A percentile compares a stretch with the other conserved stretches of the same genome.
phyloP scores from a whole-genome alignment of 2,329 filamentous ascomycete genomes.

The Raffaelea deltoideospora region DNA sequence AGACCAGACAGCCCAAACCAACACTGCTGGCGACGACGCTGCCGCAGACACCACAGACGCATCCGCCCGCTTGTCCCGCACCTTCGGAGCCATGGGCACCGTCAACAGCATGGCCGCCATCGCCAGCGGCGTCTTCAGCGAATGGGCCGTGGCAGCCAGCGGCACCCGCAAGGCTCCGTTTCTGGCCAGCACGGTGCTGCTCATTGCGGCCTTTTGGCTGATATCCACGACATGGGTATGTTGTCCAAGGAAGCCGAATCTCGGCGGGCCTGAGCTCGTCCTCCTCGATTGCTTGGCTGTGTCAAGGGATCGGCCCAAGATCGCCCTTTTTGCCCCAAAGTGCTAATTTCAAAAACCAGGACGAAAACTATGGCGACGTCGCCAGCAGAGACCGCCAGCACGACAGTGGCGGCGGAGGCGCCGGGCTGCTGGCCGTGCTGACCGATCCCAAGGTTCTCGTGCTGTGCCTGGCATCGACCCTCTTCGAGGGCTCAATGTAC shows the following conservation, averaged over 20 bases:
- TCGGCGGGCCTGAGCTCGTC: too few species aligned
- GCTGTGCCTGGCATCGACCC: slow-evolving; percentile 33
- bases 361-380: slow-evolving; percentile 31
- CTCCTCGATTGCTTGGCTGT: not conserved
- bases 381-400: slow-evolving; percentile 8
- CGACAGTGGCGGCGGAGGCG: slow-evolving; percentile 2
- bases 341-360: slow-evolving; percentile 17
- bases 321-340: too few species aligned
- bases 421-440: slow-evolving; percentile 3
- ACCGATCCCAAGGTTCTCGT: slow-evolving; percentile 31
- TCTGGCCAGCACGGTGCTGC: slow-evolving; percentile 20
- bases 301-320: not conserved
- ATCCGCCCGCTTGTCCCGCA: slow-evolving; percentile 23
- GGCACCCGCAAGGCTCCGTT: slow-evolving; percentile 37
- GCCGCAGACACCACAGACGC: too few species aligned
- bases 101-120: slow-evolving; percentile 42
- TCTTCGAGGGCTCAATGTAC: slow-evolving; percentile 45
- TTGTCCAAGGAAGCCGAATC: too few species aligned
- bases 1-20: too few species aligned
- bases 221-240: slow-evolving; percentile 36
- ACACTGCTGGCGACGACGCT: too few species aligned
- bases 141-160: slow-evolving; percentile 29
- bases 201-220: slow-evolving; percentile 24
- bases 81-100: slow-evolving; percentile 35
- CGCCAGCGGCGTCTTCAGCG: slow-evolving; percentile 32